These are phyloP conservation scores for Candida awuae DNA, from an alignment of 805 yeast species.

Conservation along the genomic window DNA sequence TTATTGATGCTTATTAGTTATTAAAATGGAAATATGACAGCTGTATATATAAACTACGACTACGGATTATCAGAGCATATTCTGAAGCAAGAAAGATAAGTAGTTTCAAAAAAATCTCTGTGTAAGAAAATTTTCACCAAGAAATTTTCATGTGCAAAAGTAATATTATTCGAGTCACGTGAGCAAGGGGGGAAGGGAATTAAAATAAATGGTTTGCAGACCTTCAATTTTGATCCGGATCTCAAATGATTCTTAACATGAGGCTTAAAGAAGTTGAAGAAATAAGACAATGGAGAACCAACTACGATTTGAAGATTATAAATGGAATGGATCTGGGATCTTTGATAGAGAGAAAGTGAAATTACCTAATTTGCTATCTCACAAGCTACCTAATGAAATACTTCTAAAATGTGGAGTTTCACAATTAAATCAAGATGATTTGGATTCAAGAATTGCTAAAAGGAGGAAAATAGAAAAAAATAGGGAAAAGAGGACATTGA, in stretches of 20 bases:
- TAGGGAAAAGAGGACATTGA: neutral
- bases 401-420: neutral
- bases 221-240: too few species aligned
- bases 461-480: neutral
- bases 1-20: constrained; percentile 18
- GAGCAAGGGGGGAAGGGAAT: too few species aligned
- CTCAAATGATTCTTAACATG: too few species aligned
- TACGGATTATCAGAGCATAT: too few species aligned
- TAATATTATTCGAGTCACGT: too few species aligned
- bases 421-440: neutral
- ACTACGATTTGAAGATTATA: neutral
- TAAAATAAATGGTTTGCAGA: too few species aligned
- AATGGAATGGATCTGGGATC: neutral
- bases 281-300: too few species aligned
- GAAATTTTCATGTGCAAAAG: too few species aligned
- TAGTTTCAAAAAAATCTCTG: too few species aligned
- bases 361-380: neutral
- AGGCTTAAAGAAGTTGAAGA: too few species aligned
- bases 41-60: neutral
- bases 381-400: neutral
- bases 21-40: neutral
- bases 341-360: neutral
- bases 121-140: too few species aligned
- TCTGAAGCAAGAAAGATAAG: too few species aligned
- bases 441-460: neutral